Percentiles rank a stretch among this genome's conserved stretches.
phyloP scores from a whole-genome alignment of 2,329 filamentous ascomycete genomes.

The Xylariaceae sp. region DNA sequence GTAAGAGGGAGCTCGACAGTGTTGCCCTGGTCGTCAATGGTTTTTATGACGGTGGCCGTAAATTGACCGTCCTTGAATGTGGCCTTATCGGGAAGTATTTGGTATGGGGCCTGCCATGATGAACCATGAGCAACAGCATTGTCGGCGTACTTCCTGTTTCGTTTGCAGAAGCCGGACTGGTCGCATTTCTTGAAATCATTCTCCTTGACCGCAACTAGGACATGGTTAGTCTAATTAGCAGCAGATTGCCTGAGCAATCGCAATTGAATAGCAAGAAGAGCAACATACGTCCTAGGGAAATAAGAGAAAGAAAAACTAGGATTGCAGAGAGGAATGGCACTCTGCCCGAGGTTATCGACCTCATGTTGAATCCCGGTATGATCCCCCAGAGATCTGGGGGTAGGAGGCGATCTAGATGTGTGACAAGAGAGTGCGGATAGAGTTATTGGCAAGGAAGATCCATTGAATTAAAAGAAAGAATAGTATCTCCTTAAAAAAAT shows the following conservation, averaged over 20 bases:
- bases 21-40: slow-evolving; percentile 59
- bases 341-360: slow-evolving; percentile 42
- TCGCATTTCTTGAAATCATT: slow-evolving; percentile 96
- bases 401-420: slow-evolving; percentile 24
- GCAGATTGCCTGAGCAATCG: neutral
- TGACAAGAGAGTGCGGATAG: slow-evolving; percentile 27
- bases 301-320: slow-evolving; percentile 54
- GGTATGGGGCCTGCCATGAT: slow-evolving; percentile 77
- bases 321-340: slow-evolving; percentile 62
- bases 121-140: slow-evolving; percentile 60
- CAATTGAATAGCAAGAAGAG: neutral
- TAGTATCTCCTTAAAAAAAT: too few species aligned
- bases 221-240: slow-evolving; percentile 9
- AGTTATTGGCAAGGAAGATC: slow-evolving; percentile 1
- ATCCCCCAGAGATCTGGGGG: slow-evolving; percentile 21
- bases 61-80: slow-evolving; percentile 77
- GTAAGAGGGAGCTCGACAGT: slow-evolving; percentile 77
- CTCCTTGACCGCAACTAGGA: slow-evolving; percentile 78
- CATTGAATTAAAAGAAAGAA: neutral
- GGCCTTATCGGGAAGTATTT: slow-evolving; percentile 66
- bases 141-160: slow-evolving; percentile 88
- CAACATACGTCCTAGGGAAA: slow-evolving; percentile 61
- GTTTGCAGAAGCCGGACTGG: slow-evolving; percentile 95
- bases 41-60: slow-evolving; percentile 78
- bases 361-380: slow-evolving; percentile 42